A percentile compares a stretch with the other conserved stretches of the same genome.
Evolutionary conservation across 768 basidiomycete species (phyloP).

Genomic region (Leccinum subgranulosum): DNA sequence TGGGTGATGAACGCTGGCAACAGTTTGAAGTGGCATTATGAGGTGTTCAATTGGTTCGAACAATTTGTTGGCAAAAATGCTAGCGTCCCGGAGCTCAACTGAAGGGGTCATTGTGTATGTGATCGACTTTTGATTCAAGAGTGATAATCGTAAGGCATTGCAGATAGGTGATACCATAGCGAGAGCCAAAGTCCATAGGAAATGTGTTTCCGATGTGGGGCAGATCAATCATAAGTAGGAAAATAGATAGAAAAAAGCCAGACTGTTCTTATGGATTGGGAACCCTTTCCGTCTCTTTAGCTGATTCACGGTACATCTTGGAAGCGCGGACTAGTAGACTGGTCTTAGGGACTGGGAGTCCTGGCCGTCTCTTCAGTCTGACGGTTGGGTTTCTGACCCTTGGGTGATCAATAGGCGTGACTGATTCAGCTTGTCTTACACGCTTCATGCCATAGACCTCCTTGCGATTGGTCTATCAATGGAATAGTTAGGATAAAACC

Average conservation of each 20-base stretch:
- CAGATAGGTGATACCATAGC: slow-evolving; percentile 2
- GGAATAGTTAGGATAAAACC: background rate
- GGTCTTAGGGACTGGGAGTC: slow-evolving; percentile 5
- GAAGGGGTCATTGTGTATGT: background rate
- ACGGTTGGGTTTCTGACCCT: background rate
- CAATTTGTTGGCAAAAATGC: slow-evolving; percentile 48
- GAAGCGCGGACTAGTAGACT: background rate
- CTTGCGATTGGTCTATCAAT: slow-evolving; percentile 38
- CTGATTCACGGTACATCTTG: too few species aligned
- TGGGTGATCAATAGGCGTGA: background rate
- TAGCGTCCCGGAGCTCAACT: slow-evolving; percentile 11
- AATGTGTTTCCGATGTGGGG: slow-evolving; percentile 9
- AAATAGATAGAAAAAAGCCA: slow-evolving; percentile 8
- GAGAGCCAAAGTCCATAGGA: background rate
- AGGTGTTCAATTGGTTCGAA: slow-evolving; percentile 90
- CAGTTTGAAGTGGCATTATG: slow-evolving; percentile 92
- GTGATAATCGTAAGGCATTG: slow-evolving; percentile 5
- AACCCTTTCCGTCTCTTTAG: too few species aligned
- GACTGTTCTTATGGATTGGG: too few species aligned
- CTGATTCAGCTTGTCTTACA: slow-evolving; percentile 10
- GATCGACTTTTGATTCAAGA: background rate
- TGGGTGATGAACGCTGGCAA: slow-evolving; percentile 85
- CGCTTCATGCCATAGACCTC: slow-evolving; percentile 34
- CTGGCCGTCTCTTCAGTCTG: slow-evolving; percentile 23
- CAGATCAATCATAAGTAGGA: slow-evolving; percentile 6